These are phyloP conservation scores for Dictyostelium citrinum DNA, from an alignment of 78 protist genomes.

Conservation along the genomic window DNA sequence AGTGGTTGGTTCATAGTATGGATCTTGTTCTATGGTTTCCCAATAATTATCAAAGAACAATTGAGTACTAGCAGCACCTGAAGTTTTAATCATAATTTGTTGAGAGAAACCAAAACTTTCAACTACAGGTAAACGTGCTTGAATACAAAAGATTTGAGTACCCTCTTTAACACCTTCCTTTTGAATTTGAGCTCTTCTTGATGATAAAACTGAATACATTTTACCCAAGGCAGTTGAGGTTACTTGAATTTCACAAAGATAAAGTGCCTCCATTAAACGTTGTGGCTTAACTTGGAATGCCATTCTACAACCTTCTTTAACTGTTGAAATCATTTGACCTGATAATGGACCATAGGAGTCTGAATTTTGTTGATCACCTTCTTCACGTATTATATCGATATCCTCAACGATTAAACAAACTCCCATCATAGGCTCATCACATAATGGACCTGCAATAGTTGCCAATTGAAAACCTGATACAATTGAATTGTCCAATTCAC, in stretches of 20 bases:
- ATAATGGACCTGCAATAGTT: conserved; percentile 92
- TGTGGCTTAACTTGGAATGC: conserved; percentile 71
- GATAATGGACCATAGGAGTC: conserved; percentile 63
- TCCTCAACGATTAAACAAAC: conserved; percentile 88
- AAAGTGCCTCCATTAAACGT: conserved; percentile 93
- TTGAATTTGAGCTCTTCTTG: conserved; percentile 88
- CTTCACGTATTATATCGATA: conserved; percentile 10
- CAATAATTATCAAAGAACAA: conserved; percentile 88
- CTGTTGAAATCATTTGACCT: conserved; percentile 91
- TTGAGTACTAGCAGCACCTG: conserved; percentile 95
- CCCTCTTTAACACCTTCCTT: conserved; percentile 93
- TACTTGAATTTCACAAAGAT: conserved; percentile 89
- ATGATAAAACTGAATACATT: conserved; percentile 90
- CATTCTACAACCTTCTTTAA: conserved; percentile 84
- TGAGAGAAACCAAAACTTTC: conserved; percentile 94
- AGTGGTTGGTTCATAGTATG: conserved; percentile 90
- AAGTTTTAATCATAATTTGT: conserved; percentile 89
- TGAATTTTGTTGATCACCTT: not conserved
- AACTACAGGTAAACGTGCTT: conserved; percentile 90
- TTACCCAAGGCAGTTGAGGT: conserved; percentile 86
- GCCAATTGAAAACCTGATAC: conserved; percentile 97
- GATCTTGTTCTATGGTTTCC: conserved; percentile 89
- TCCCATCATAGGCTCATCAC: conserved; percentile 98
- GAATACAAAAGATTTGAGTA: conserved; percentile 86
- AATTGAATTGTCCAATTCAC: conserved; percentile 76